Base-by-base conservation (phyloP, 805 yeast species). In the Lipomyces mesembrius region DNA sequence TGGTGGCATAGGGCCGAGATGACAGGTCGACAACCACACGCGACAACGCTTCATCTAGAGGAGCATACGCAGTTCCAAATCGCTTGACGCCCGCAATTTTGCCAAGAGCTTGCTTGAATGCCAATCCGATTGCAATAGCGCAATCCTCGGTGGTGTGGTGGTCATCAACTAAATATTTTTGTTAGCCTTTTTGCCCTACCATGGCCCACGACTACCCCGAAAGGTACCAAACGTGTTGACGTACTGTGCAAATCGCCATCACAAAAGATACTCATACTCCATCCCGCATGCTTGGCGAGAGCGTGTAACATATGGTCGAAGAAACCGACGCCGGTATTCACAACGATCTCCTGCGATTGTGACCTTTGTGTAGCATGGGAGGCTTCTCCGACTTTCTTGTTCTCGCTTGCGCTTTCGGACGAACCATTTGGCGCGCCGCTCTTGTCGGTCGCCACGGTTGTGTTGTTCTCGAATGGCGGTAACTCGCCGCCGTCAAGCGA, bases 221-320 rank as follows among this genome's bases (percentile, higher is more conserved):
- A 25, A 34, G 32, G 17, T 25, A 12, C 49, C 56, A 4, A 35
- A 20, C 12, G 20, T 39, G 25, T 27, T 37, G 29, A 43, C 62
- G 20, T 52, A 68, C 71, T 93, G 78, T 92, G 96, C 73, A 92
- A 81, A 77, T 95, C 99, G 57, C 99, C 99, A 66, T 89, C 85
- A 79, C 98, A 94, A 76, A 90, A 96, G 22, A 95, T 84, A 43
- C 91, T 82, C 65, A 95, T 76, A 12, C 97, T 91, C 99, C 98
- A 95, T 20, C 98, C 98, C 0, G 96, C 83, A 79, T 95, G 99
- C 76, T 95, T 95, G 52, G 98, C 97, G 73, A 95, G 82, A 0
- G 99, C 99, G 75, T 94, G 97, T 59, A 95, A 82, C 99, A 95
- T 95, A 79, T 95, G 99, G 80, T 95, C 98, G 66, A 94, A 80